Evolutionary conservation across 2,329 filamentous ascomycete species (phyloP).

Genomic region (Aspergillus sp.): DNA sequence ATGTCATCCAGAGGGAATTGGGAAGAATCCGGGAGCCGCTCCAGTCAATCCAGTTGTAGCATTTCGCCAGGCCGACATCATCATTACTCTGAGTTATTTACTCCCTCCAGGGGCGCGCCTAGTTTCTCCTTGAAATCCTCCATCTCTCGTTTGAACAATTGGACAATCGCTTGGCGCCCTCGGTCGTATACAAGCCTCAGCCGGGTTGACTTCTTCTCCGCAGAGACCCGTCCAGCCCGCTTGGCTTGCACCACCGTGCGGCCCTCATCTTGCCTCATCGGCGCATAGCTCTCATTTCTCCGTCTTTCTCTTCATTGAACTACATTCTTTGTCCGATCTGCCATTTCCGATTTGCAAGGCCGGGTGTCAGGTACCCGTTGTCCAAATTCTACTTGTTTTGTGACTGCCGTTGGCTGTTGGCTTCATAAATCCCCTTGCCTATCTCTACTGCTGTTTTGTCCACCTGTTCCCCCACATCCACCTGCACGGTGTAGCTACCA

Average conservation of each 20-base stretch:
- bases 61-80: slow-evolving; percentile 1
- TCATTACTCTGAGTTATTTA: neutral
- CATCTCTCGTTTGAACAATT: neutral
- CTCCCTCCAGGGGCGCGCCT: neutral
- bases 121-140: neutral
- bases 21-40: neutral
- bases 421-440: neutral
- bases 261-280: neutral
- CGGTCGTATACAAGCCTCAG: neutral
- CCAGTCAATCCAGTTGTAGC: neutral
- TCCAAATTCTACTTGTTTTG: neutral
- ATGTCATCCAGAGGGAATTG: neutral
- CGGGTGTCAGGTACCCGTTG: neutral
- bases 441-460: neutral
- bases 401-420: neutral
- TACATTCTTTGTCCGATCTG: neutral
- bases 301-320: neutral
- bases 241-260: neutral
- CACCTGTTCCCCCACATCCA: neutral
- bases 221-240: neutral
- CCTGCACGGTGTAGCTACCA: slow-evolving; percentile 8
- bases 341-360: neutral
- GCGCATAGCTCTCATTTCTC: neutral
- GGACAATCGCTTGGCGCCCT: neutral
- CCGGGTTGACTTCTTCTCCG: neutral